Base-by-base conservation (phyloP, 208 protist genomes). In the Strigomonas galati region DNA sequence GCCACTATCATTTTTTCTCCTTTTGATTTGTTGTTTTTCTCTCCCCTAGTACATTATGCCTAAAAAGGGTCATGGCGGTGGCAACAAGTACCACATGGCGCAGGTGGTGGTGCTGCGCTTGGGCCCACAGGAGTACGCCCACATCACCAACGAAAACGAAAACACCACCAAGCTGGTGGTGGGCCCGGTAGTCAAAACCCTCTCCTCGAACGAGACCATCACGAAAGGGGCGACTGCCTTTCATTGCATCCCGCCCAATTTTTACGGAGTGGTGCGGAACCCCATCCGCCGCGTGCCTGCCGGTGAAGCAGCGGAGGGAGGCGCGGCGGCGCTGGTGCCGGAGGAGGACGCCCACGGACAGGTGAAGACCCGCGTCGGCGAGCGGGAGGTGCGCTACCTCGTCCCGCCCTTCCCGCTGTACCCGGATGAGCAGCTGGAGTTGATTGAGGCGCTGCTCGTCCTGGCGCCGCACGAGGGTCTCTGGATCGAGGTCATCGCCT, bases 371-470 rank as follows among this genome's bases (percentile, higher is more conserved):
- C 71, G 77, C 14, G 52, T 87, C n/a, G 96, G 94, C 23, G 89
- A 95, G 55, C 48, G 72, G 56, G 93, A 97, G 62, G 81, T 97
- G 31, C 89, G 92, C 49, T 87, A 84, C 63, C 65, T 75, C 28
- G 71, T 82, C 30, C 55, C 82, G 6, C 87, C 92, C 30, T 98
- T 98, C 75, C 90, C 95, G 32, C 80, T 98, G 19, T 98, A 96
- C 61, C 95, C 95, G 0, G 90, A 92, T 32, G 93, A 98, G 74
- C 21, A 52, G 43, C 28, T 97, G 12, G 61, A 76, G n/a, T 17
- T 53, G 52, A 54, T 92, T 0, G 32, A 24, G 43, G 81, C 90
- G 28, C 62, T 98, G 17, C 37, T 56, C 1, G 81, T 97, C 40
- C 81, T 98, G 7, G 51, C 64, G 12, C 37, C 76, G 7, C 68